Base-by-base conservation (phyloP, 2,329 filamentous ascomycete genomes). In the Ilyonectria robusta region DNA sequence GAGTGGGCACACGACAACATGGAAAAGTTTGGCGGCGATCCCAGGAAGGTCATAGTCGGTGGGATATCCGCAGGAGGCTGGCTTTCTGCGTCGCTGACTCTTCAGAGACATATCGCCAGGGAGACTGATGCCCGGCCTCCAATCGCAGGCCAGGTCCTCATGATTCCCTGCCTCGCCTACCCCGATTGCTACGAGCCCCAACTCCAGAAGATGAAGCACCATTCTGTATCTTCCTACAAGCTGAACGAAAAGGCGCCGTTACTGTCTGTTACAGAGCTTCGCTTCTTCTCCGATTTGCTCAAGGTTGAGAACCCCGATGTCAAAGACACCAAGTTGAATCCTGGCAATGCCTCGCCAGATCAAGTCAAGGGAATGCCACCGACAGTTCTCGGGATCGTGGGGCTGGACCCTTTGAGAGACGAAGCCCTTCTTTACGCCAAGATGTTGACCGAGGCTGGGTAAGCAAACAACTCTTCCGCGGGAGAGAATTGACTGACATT, bases 111-210 rank as follows among this genome's bases (percentile, higher is more conserved):
- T 46, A 72, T 80, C 0, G 76, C 74, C 46, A 35, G 48, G 0
- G 40, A 56, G 3, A 51, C 70, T 0, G 70, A 70, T 0, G 64
- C 57, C 0, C 54, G 65, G 1, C 80, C 70, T 59, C 69, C 76
- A 1, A 77, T 88, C 58, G 81, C 82, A 0, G 88, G 88, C 0
- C 87, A 88, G 67, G 78, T 88, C 0, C 72, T 88, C 2, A 84
- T 85, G 79, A 87, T 87, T 11, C 85, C 86, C 0, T 81, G 79
- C 5, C 51, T 88, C 6, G 61, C 78, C 44, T 72, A 77, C 10
- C 50, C 73, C 0, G 68, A 72, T 1, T 74, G 69, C 42, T 75
- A 74, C 15, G 65, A 55, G 0, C 55, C 77, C 3, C 78, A 82
- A 15, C 33, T 83, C 8, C 74, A 72, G 11, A 76, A 79, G 66